Conservation (phyloP, 2,329 filamentous ascomycete genomes). For the Epichloe hybrida region DNA sequence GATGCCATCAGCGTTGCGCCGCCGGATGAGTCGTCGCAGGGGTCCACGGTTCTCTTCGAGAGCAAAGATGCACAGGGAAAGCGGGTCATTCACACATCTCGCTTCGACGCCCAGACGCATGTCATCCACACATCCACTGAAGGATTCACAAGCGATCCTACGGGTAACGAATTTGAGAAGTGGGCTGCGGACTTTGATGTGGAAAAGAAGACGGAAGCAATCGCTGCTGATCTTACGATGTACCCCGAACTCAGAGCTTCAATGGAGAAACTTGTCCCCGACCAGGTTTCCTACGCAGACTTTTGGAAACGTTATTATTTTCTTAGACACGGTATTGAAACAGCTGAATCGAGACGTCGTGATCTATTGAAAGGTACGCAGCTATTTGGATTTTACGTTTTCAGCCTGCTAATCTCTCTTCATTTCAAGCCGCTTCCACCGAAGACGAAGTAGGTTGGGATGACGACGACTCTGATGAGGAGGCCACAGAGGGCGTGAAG, state of each 20-base stretch:
- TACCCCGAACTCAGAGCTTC: slow-evolving; percentile 74
- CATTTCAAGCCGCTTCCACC: slow-evolving; percentile 45
- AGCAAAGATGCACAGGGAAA: slow-evolving; percentile 84
- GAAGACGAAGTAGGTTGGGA: slow-evolving; percentile 61
- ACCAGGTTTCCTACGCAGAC: slow-evolving; percentile 70
- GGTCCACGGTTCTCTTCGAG: slow-evolving; percentile 70
- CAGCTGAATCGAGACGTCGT: slow-evolving; percentile 74
- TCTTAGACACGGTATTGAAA: slow-evolving; percentile 81
- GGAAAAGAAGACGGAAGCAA: slow-evolving; percentile 72
- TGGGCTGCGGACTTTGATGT: slow-evolving; percentile 68
- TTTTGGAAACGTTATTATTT: slow-evolving; percentile 98
- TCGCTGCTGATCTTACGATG: slow-evolving; percentile 68
- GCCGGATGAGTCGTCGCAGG: slow-evolving; percentile 41
- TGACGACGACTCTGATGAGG: slow-evolving; percentile 51
- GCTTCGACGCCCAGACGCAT: slow-evolving; percentile 91
- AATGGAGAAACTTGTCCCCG: slow-evolving; percentile 95
- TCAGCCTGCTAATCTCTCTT: slow-evolving; percentile 6
- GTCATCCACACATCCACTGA: slow-evolving; percentile 80
- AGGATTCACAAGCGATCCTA: slow-evolving; percentile 71
- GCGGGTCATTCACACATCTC: slow-evolving; percentile 84
- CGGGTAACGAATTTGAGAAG: slow-evolving; percentile 55
- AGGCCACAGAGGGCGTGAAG: slow-evolving; percentile 15
- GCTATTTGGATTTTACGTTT: not conserved
- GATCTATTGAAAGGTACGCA: slow-evolving; percentile 77
- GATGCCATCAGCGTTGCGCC: slow-evolving; percentile 85